Evolutionary conservation across 2,329 filamentous ascomycete species (phyloP), one percentile per base, ranked within the genome.

Genomic region (Colletotrichum lindemuthianum): DNA sequence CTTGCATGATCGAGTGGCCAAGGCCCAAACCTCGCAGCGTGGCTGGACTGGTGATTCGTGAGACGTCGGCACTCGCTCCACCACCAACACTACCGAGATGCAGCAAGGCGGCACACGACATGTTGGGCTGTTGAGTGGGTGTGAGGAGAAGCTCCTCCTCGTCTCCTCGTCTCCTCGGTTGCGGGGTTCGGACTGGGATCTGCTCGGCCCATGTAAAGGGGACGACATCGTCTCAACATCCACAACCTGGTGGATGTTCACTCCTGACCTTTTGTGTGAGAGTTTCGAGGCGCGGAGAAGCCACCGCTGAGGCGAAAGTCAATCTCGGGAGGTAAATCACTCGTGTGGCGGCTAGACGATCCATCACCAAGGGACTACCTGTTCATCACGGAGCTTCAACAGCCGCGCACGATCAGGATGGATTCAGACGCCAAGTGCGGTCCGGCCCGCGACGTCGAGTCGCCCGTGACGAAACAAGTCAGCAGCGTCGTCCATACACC

Each of bases 111-210:
- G 45, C 59, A 50, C 52, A n/a, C 34, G 33, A 24, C 24, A 13
- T 56, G 13, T 15, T 16, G 6, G 48, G 48, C 32, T 8, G 54
- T 52, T 59, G n/a, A 36, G 15, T 8, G n/a, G 33, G 39, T 7
- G 34, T 43, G 54, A 59, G 55, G 41, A 48, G 48, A 39, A 43
- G 48, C 43, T 44, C 33, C 48, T 34, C 59, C 54, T 47, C 55
- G 36, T 40, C 24, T 24, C 24, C 24, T 24, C 24, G 24, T 24
- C 24, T 24, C 4, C 24, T n/a, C n/a, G n/a, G n/a, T n/a, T 51
- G 60, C 60, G 54, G 60, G 55, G 55, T 16, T 61, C 15, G 44
- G 13, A 11, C 24, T 24, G 24, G 24, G 3, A 24, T 24, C 24
- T 24, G 24, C 3, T 37, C 41, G 41, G 34, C 39, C 33, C 32